A percentile compares a stretch with the other conserved stretches of the same genome.
Evolutionary conservation across 345 rosid species (phyloP).

Genomic region (Linum usitatissimum): DNA sequence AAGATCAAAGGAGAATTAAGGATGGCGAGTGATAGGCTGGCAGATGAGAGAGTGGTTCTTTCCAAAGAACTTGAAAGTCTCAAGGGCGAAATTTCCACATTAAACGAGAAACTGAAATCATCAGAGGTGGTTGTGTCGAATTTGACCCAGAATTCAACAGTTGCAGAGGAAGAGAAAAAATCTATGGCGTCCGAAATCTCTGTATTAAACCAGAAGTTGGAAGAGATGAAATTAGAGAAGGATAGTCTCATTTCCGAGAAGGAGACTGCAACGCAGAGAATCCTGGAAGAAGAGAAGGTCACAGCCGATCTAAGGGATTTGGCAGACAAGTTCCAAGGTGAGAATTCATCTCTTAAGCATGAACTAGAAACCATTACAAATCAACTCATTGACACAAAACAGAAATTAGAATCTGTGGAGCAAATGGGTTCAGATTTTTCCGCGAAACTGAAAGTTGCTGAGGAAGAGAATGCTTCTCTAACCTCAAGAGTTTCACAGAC

Average conservation of each 20-base stretch:
- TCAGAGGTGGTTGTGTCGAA: neutral
- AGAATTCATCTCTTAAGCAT: slow-evolving; percentile 27
- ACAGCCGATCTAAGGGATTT: slow-evolving; percentile 31
- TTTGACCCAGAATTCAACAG: neutral
- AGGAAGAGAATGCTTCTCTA: slow-evolving; percentile 48
- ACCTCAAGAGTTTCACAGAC: slow-evolving; percentile 11
- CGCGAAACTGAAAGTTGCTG: slow-evolving; percentile 22
- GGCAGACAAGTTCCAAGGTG: slow-evolving; percentile 34
- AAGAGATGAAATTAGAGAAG: slow-evolving; percentile 23
- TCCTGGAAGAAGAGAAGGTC: slow-evolving; percentile 36
- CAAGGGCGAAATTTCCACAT: neutral
- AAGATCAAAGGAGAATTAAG: slow-evolving; percentile 13
- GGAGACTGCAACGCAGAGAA: slow-evolving; percentile 28
- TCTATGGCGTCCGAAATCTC: neutral
- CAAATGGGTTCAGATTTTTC: slow-evolving; percentile 35
- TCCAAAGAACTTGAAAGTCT: neutral
- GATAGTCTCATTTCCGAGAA: slow-evolving; percentile 32
- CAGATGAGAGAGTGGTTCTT: slow-evolving; percentile 15
- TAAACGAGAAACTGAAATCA: neutral
- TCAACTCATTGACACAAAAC: slow-evolving; percentile 33
- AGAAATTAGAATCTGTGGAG: slow-evolving; percentile 54
- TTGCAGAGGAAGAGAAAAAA: neutral
- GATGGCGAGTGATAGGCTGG: slow-evolving; percentile 29
- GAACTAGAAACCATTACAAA: slow-evolving; percentile 33
- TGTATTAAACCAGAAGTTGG: slow-evolving; percentile 1